phyloP scores from a whole-genome alignment of 2,329 filamentous ascomycete species.

The Colletotrichum siamense region DNA sequence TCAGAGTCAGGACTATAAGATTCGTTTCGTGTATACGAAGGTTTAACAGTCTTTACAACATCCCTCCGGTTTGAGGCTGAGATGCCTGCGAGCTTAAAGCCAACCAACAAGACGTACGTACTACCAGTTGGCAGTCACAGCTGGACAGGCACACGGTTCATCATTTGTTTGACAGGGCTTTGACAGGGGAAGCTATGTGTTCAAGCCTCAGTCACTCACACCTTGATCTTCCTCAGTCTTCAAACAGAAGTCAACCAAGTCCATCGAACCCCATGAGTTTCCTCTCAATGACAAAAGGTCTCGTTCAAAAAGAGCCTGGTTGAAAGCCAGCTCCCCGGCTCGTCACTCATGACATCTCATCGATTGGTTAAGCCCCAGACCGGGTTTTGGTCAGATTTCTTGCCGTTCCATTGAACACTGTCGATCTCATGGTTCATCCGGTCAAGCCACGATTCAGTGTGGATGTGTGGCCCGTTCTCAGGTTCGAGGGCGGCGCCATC shows the following conservation, averaged over 20 bases:
- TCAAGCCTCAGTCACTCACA: neutral
- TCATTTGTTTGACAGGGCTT: neutral
- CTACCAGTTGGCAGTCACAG: neutral
- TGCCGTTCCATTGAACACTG: neutral
- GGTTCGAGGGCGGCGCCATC: neutral
- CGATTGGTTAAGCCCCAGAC: neutral
- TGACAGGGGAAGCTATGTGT: neutral
- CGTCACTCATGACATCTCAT: neutral
- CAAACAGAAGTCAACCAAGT: neutral
- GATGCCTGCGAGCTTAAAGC: neutral
- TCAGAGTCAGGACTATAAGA: too few relatives aligned
- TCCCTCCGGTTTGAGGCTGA: neutral
- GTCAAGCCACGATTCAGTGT: neutral
- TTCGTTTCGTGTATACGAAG: too few relatives aligned
- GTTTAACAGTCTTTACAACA: too few relatives aligned
- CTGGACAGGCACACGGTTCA: neutral
- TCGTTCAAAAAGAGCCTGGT: neutral
- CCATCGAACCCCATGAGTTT: neutral
- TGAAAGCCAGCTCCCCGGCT: neutral
- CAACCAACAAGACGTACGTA: neutral
- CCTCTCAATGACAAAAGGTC: neutral
- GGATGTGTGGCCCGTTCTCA: neutral
- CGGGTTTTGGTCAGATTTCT: neutral
- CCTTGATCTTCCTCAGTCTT: neutral
- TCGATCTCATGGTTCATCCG: neutral